Conservation (phyloP, 306 rosid species). For the Rubus parviflorus region DNA sequence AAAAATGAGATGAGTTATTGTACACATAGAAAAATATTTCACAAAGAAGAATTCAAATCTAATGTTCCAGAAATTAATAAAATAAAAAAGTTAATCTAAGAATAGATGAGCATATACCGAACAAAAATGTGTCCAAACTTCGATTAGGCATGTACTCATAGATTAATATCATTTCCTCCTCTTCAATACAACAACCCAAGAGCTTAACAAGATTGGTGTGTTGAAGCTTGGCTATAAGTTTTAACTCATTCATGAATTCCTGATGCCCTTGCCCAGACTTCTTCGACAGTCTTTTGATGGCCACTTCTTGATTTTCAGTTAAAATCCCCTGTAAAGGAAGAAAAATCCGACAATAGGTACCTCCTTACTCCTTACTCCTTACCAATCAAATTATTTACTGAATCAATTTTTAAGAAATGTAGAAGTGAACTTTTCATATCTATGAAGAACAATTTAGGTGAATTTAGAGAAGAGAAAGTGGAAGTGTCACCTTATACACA, state of each 20-base stretch:
- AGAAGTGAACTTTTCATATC: too few relatives aligned
- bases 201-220: constrained; percentile 53
- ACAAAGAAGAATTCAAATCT: too few relatives aligned
- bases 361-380: background rate
- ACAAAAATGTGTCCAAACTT: constrained; percentile 27
- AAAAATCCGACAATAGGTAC: background rate
- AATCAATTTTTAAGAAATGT: too few relatives aligned
- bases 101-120: background rate
- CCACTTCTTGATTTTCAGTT: constrained; percentile 37
- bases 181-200: constrained; percentile 35
- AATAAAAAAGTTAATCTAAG: too few relatives aligned
- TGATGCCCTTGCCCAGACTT: constrained; percentile 47
- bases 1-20: too few relatives aligned
- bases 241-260: constrained; percentile 46
- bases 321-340: constrained; percentile 33
- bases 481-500: constrained; percentile 47
- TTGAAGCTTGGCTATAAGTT: constrained; percentile 48
- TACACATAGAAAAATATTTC: too few relatives aligned
- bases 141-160: constrained; percentile 48
- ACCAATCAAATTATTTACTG: too few relatives aligned
- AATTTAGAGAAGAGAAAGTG: too few relatives aligned
- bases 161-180: constrained; percentile 48
- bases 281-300: constrained; percentile 48
- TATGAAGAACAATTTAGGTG: too few relatives aligned
- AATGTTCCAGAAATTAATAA: too few relatives aligned